A percentile compares a stretch with the other conserved stretches of the same genome.
These are phyloP conservation scores for Stephanodiscus triporus DNA, from an alignment of 108 stramenopile genomes.

Conservation along the genomic window DNA sequence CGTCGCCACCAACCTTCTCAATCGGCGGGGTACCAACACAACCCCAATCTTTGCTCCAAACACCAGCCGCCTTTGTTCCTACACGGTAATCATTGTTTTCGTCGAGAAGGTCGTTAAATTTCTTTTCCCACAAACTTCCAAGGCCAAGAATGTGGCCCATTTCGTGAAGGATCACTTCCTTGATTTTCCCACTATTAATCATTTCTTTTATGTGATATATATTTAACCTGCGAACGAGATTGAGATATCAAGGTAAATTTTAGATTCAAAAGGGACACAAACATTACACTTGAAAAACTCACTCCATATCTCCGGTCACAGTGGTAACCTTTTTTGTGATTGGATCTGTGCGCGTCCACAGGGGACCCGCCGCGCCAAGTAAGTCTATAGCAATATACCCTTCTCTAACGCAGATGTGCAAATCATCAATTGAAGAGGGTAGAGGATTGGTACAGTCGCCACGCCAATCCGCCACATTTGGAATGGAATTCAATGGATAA, in stretches of 20 bases:
- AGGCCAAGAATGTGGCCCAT: too few species aligned
- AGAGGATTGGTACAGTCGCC: not conserved
- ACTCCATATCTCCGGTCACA: not conserved
- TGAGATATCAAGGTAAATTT: not conserved
- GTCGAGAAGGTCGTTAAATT: constrained; percentile 17
- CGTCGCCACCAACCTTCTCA: constrained; percentile 32
- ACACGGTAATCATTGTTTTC: not conserved
- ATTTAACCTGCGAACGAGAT: constrained; percentile 17
- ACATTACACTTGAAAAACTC: too few species aligned
- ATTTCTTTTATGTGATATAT: constrained; percentile 25
- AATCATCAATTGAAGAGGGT: not conserved
- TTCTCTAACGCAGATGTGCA: constrained; percentile 22
- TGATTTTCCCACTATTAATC: not conserved
- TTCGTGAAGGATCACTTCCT: constrained; percentile 37
- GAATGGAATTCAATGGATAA: too few species aligned
- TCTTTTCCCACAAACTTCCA: constrained; percentile 48
- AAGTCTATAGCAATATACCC: constrained; percentile 13
- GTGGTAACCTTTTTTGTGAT: not conserved
- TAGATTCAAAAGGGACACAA: too few species aligned
- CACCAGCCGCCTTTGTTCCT: not conserved
- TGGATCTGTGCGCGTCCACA: not conserved
- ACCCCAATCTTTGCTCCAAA: constrained; percentile 21
- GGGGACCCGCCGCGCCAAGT: constrained; percentile 12
- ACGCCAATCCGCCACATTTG: too few species aligned
- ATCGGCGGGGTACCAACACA: too few species aligned